Conservation (phyloP, 441 rosid species). For the Erodium texanum region DNA sequence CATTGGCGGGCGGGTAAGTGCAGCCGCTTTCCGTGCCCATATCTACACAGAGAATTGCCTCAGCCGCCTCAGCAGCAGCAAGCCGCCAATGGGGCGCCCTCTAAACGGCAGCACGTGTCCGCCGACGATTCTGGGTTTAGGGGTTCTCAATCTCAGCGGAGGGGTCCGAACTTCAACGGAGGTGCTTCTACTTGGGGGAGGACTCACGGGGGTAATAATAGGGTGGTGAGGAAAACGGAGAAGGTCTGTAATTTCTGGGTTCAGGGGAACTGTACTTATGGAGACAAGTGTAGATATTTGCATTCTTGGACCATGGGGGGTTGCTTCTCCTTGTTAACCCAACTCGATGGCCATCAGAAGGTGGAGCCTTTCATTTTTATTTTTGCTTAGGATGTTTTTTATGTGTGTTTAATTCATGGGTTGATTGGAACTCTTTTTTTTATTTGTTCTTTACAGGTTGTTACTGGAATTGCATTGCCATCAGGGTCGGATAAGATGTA, state of each 20-base stretch:
- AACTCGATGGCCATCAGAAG: conserved; percentile 84
- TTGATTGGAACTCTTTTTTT: neutral
- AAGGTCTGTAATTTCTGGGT: conserved; percentile 80
- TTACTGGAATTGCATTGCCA: conserved; percentile 80
- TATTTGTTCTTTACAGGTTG: conserved; percentile 38
- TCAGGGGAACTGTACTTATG: conserved; percentile 67
- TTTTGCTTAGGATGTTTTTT: conserved; percentile 6
- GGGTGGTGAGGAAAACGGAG: conserved; percentile 49
- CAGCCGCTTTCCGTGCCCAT: conserved; percentile 56
- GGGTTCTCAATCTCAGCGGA: conserved; percentile 37
- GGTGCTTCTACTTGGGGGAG: conserved; percentile 55
- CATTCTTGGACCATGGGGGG: conserved; percentile 91
- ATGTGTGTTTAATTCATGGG: neutral
- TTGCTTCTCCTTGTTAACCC: conserved; percentile 52
- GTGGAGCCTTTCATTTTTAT: conserved; percentile 24
- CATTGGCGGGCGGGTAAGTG: conserved; percentile 92
- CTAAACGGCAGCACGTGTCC: conserved; percentile 41
- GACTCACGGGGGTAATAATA: conserved; percentile 23
- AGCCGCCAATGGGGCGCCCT: conserved; percentile 28
- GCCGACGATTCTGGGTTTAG: conserved; percentile 59
- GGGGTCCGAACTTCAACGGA: conserved; percentile 42
- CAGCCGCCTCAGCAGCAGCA: conserved; percentile 18
- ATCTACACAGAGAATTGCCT: conserved; percentile 68
- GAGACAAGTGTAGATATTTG: conserved; percentile 69
- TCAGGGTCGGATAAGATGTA: conserved; percentile 83